Base-by-base conservation (phyloP, 306 rosid genomes). In the Casuarina cunninghamiana region DNA sequence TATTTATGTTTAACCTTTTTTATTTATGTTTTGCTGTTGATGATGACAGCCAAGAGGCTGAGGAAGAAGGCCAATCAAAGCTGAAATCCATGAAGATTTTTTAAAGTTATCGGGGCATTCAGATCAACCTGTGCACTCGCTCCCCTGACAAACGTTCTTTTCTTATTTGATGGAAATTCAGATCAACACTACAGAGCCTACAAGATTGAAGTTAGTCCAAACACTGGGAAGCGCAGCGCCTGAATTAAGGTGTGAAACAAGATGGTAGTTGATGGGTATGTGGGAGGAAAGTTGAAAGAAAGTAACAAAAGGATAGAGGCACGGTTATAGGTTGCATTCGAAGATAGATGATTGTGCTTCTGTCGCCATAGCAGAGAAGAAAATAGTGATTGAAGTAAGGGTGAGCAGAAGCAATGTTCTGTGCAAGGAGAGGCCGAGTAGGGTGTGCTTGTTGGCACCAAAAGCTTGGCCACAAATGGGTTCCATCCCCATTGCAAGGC, bases 391-490 rank as follows among this genome's bases (percentile, higher is more conserved):
- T 1, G 92, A 92, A 6, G 85, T 77, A 0, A 88, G 32, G 12
- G 78, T 37, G 0, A 94, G 88, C 2, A 94, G 78, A 4, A 94
- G 92, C 8, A 90, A 67, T 4, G 95, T 91, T 73, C 97, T 85
- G 55, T 94, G 98, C 10, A 92, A 63, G 68, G 86, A 85, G 39
- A 94, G 95, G 17, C 98, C 98, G 9, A 94, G 88, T 2, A 94
- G 87, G 3, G 78, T 74, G 72, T 81, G 83, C 12, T 42, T 88
- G 46, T 87, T 91, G 71, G 97, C 97, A 19, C 98, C 98, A 71
- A 88, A 94, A 39, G 98, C 97, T 80, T 94, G 98, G 4, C 90
- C 90, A 45, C 97, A 94, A 79, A 94, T 87, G 5, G 98, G 97
- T 48, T 92, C 97, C 97, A 95, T 95, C 21, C 97, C 97, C 19